Evolutionary conservation across 2,329 filamentous ascomycete species (phyloP).

Genomic region (Aureobasidium mangrovei): DNA sequence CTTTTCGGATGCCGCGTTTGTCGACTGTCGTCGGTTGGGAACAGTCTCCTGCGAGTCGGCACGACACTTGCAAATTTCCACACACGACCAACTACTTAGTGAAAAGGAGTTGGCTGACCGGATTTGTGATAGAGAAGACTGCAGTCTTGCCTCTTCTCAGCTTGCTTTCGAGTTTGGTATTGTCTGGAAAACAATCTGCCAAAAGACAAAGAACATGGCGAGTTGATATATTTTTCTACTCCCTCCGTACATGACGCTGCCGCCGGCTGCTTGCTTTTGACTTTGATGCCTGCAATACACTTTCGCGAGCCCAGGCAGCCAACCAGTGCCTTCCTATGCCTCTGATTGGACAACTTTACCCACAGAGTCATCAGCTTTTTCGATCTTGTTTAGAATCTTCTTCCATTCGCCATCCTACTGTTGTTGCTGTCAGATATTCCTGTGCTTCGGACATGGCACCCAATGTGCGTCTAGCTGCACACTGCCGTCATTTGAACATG

Average conservation of each 20-base stretch:
- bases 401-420: not conserved
- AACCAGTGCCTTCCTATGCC: no score
- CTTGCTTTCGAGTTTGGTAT: not conserved
- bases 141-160: not conserved
- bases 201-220: no score
- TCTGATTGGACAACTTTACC: no score
- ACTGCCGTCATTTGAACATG: not conserved
- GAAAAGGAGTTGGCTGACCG: slow-evolving; percentile 1
- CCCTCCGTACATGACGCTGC: no score
- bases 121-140: not conserved
- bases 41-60: not conserved
- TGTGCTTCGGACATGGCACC: not conserved
- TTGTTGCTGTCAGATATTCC: not conserved
- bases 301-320: no score
- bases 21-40: not conserved
- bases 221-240: no score
- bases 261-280: no score
- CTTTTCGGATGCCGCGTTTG: not conserved
- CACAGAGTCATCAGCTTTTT: no score
- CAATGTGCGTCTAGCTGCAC: not conserved
- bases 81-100: slow-evolving; percentile 6
- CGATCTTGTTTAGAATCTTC: not conserved
- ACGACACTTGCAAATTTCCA: not conserved
- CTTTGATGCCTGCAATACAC: no score
- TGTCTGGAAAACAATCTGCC: no score